phyloP scores from a whole-genome alignment of 1,284 basidiomycete genomes.

The Sphagnurus paluster region DNA sequence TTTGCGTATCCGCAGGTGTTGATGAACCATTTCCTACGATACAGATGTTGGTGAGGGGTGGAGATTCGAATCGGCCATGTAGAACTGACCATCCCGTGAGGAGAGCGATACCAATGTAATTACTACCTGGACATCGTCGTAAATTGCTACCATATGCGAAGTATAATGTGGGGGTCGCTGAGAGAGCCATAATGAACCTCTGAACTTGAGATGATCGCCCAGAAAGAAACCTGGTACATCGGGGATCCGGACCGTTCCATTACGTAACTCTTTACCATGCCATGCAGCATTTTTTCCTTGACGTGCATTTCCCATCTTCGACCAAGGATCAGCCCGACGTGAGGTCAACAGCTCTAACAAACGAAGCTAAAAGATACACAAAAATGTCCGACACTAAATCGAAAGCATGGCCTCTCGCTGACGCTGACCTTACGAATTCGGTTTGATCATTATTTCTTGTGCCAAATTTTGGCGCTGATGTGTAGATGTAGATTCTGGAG shows the following conservation, averaged over 20 bases:
- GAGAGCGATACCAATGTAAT: constrained; percentile 37
- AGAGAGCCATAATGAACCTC: not conserved
- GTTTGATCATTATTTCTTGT: constrained; percentile 46
- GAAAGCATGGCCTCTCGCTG: constrained; percentile 94
- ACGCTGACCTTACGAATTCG: constrained; percentile 90
- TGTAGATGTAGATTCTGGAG: constrained; percentile 72
- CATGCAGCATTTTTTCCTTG: not conserved
- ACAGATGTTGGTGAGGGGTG: not conserved
- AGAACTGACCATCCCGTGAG: constrained; percentile 38
- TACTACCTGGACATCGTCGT: constrained; percentile 44
- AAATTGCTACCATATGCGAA: constrained; percentile 52
- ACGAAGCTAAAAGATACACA: constrained; percentile 37
- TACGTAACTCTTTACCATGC: constrained; percentile 13
- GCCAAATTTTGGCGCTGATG: not conserved
- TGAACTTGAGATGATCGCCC: not conserved
- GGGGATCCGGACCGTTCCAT: not conserved
- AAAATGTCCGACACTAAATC: constrained; percentile 61
- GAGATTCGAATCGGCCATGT: not conserved
- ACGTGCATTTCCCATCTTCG: constrained; percentile 28
- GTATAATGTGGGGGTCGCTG: constrained; percentile 29
- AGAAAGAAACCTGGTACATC: not conserved
- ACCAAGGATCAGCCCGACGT: constrained; percentile 78
- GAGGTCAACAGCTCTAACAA: constrained; percentile 53
- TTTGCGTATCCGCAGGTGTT: constrained; percentile 42
- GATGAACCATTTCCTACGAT: constrained; percentile 46